Base-by-base conservation (phyloP, 169 alveolate species). In the Eimeria necatrix region DNA sequence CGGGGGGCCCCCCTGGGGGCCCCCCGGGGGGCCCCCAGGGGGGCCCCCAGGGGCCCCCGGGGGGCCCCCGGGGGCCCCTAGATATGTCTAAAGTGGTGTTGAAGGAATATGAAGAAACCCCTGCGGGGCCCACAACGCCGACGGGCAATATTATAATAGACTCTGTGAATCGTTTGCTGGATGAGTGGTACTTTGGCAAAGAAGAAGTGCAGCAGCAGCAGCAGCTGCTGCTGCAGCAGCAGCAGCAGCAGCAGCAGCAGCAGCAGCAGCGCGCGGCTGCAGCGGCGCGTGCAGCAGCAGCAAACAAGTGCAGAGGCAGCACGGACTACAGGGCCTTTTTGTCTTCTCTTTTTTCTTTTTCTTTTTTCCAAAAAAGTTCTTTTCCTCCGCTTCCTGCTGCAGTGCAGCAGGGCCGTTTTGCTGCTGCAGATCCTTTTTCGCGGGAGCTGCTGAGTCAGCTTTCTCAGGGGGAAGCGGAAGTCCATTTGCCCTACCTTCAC, bases 231-330 rank as follows among this genome's bases (percentile, higher is more conserved):
- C 8, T 12, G 56, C 85, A 74, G 56, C 85, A 74, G 26, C 7
- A 53, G 64, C 64, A 68, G 78, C 78, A 18, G 78, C 78, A 18
- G 16, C 18, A n/a, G 78, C 78, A 68, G 26, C 78, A 12, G 78
- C 78, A 68, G 78, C 78, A 68, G 78, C 78, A 68, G 78, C 78
- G 10, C 18, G 26, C 48, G 78, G 78, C 12, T 14, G 48, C 78
- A 9, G 9, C 18, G 32, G n/a, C 48, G 78, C 78, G 41, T 16
- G 78, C n/a, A 53, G 7, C 64, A 7, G 64, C 64, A 53, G 64
- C 64, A 7, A 53, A 53, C 20, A 14, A 74, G 22, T 74, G 85
- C 56, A 5, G 26, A 2, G 85, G 85, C 2, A 74, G 56, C 22
- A 74, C 85, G 22, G 85, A 74, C 4, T 74, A 74, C 56, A 7